Conservation (phyloP, 2,329 filamentous ascomycete species). For the Pseudogymnoascus verrucosus region DNA sequence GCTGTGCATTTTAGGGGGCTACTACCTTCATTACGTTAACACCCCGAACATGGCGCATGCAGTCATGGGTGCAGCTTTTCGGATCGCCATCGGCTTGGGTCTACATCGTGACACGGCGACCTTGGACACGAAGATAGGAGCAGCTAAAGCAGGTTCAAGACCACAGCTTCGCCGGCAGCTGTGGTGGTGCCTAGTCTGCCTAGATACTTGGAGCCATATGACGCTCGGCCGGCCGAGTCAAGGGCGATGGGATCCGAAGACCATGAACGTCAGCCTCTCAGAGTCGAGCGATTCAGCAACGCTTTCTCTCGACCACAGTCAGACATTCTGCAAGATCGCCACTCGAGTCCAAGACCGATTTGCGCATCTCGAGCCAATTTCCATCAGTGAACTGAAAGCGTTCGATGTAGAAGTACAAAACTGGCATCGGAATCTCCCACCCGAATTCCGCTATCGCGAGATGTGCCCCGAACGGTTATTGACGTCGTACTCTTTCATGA, state of each 20-base stretch:
- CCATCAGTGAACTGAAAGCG: not conserved
- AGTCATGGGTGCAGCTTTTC: constrained; percentile 17
- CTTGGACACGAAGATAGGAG: not conserved
- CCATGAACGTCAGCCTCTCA: not conserved
- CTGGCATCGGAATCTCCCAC: not conserved
- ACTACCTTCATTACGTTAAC: constrained; percentile 22
- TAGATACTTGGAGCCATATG: constrained; percentile 31
- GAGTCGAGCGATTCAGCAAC: not conserved
- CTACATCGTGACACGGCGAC: constrained; percentile 15
- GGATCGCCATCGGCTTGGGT: constrained; percentile 18
- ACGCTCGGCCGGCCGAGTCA: not conserved
- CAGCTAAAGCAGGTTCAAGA: constrained; percentile 16
- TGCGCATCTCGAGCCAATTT: constrained; percentile 1
- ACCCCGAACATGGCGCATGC: constrained; percentile 21
- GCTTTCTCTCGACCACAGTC: not conserved
- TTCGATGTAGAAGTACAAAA: not conserved
- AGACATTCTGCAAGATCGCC: not conserved
- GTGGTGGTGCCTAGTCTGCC: constrained; percentile 38
- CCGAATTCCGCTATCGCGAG: not conserved
- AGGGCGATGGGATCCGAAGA: constrained; percentile 1
- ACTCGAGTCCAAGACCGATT: not conserved
- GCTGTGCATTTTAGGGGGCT: constrained; percentile 18
- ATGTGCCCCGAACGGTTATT: not conserved
- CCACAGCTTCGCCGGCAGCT: constrained; percentile 24
- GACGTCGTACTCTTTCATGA: not conserved